phyloP scores from a whole-genome alignment of 1,284 basidiomycete species.

The Jaminaea rosea region DNA sequence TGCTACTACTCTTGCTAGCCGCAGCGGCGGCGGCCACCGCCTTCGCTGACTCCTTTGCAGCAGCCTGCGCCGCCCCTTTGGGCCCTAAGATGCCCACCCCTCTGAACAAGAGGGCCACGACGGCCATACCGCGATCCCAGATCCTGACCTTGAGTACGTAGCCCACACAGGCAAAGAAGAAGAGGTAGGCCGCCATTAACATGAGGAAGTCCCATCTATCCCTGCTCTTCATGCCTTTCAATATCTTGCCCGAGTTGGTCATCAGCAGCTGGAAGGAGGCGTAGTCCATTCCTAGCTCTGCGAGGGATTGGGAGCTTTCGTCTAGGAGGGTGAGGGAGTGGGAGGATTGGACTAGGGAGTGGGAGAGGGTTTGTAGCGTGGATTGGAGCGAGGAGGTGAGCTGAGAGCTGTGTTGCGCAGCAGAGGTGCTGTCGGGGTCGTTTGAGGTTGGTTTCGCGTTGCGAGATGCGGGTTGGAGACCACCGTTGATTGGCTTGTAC shows the following conservation, averaged over 20 bases:
- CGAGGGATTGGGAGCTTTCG: conserved; percentile 36
- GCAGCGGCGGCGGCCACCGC: no score
- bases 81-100: conserved; percentile 18
- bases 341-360: conserved; percentile 41
- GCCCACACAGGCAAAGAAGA: conserved; percentile 35
- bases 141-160: conserved; percentile 43
- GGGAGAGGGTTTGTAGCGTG: conserved; percentile 38
- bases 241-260: conserved; percentile 31
- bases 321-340: conserved; percentile 40
- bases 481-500: no score
- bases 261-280: conserved; percentile 33
- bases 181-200: conserved; percentile 24
- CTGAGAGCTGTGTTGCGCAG: no score
- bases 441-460: no score
- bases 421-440: no score
- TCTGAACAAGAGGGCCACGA: conserved; percentile 26
- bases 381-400: conserved; percentile 39
- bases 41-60: no score
- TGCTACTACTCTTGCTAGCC: no score
- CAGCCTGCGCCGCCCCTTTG: no score
- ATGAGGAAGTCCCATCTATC: conserved; percentile 35
- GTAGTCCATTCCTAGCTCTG: conserved; percentile 31
- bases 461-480: no score
- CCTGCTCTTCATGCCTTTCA: conserved; percentile 42
- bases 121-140: conserved; percentile 27